Evolutionary conservation across 805 yeast species (phyloP), one percentile per base, ranked within the genome.

Genomic region (Suhomyces sp.): DNA sequence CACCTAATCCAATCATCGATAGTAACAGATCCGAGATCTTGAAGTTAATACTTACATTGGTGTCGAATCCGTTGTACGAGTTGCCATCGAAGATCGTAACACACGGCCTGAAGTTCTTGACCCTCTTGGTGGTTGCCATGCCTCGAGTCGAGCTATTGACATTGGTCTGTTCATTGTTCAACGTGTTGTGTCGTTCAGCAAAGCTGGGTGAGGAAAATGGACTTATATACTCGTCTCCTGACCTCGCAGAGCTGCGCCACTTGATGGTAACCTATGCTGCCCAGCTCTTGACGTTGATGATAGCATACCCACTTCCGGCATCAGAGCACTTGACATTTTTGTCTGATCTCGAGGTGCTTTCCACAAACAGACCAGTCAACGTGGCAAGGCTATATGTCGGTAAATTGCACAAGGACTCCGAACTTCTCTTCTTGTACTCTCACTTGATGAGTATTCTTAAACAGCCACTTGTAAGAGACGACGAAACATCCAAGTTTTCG

Each of bases 121-220:
- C 87, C 0, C 74, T 78, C 6, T 67, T 85, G 47, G 85, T 80
- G 41, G 69, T 80, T 12, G 71, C 73, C 4, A 68, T 75, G 41
- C 86, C 82, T 5, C 80, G 73, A 62, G 67, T 72, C 47, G 81
- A 77, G 55, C 65, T 75, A 29, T 64, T 77, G 47, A 79, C 81
- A 21, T 74, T 80, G 51, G 78, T 87, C 2, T 85, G 91, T 57
- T 88, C 97, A 2, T 69, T 90, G 15, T 61, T 89, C 9, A 93
- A 92, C 65, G 63, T 81, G 4, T 69, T 79, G 1, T 81, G 87
- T 57, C 72, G 89, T 29, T 72, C 83, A 13, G 76, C 82, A 2
- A 55, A 68, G 43, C 59, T 65, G 12, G 57, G 72, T 8, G 70
- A 66, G 6, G 79, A 79, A n/a, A 78, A 75, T 45, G 83, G 81